Conservation (phyloP, 2,329 filamentous ascomycete genomes). For the Chaetomiaceae sp. region DNA sequence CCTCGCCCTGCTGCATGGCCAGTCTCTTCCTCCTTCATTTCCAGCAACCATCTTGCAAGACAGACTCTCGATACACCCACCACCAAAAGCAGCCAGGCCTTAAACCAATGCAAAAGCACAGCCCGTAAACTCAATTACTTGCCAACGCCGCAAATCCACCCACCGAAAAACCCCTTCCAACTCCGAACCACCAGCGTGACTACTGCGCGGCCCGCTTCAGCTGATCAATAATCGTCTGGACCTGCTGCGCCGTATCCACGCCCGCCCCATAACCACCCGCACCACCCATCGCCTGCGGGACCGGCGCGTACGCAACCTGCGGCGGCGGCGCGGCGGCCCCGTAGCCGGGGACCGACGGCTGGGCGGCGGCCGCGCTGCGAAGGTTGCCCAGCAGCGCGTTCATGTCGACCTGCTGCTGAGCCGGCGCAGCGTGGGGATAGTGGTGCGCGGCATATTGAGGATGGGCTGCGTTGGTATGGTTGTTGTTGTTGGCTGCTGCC, state of each 20-base stretch:
- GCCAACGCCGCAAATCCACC: too few relatives aligned
- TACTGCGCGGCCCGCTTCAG: slow-evolving; percentile 18
- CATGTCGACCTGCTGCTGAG: slow-evolving; percentile 42
- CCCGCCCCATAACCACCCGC: not conserved
- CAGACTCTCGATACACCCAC: too few relatives aligned
- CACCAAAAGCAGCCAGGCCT: too few relatives aligned
- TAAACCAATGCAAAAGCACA: too few relatives aligned
- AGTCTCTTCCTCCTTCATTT: too few relatives aligned
- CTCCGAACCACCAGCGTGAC: too few relatives aligned
- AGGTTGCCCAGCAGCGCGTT: slow-evolving; percentile 41
- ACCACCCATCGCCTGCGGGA: not conserved
- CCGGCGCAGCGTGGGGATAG: slow-evolving; percentile 23
- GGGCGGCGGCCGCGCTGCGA: slow-evolving; percentile 20
- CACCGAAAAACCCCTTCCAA: not conserved
- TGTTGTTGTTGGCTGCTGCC: too few relatives aligned
- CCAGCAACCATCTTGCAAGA: too few relatives aligned
- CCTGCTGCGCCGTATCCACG: slow-evolving; percentile 20
- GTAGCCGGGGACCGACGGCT: slow-evolving; percentile 8
- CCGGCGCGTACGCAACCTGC: slow-evolving; percentile 4
- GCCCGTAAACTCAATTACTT: too few relatives aligned
- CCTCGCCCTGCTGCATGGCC: too few relatives aligned
- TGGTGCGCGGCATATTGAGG: slow-evolving; percentile 19
- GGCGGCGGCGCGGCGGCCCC: slow-evolving; percentile 4
- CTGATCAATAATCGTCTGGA: slow-evolving; percentile 25
- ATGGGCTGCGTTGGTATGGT: slow-evolving; percentile 22